These are phyloP conservation scores for Globisporangium barbulae DNA, from an alignment of 352 stramenopile genomes.

Conservation along the genomic window DNA sequence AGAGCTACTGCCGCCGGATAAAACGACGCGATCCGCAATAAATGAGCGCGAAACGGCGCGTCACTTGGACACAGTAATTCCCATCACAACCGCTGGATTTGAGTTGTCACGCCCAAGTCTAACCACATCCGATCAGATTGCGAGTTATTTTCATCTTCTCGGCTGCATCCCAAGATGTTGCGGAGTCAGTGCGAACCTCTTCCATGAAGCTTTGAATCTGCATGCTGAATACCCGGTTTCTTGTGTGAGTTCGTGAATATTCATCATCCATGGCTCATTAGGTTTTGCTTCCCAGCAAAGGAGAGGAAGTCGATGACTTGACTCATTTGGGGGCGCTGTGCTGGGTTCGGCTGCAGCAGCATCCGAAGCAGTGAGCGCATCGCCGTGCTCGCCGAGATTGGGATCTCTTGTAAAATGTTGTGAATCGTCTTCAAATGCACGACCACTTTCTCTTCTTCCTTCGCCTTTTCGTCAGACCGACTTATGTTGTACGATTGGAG, in stretches of 20 bases:
- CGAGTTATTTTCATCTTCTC: neutral
- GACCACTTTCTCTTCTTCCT: slow-evolving; percentile 15
- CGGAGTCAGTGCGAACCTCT: neutral
- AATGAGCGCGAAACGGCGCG: slow-evolving; percentile 7
- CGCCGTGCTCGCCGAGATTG: slow-evolving; percentile 35
- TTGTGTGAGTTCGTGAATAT: neutral
- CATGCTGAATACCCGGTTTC: no score
- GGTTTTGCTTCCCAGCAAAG: slow-evolving; percentile 24
- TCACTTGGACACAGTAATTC: slow-evolving; percentile 2
- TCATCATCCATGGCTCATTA: slow-evolving; percentile 10
- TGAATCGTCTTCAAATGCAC: slow-evolving; percentile 39
- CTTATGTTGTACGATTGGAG: slow-evolving; percentile 18
- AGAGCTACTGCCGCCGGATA: neutral
- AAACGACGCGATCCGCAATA: neutral
- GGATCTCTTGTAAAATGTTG: slow-evolving; percentile 46
- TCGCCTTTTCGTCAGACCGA: neutral
- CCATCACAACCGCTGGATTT: neutral
- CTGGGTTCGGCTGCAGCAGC: slow-evolving; percentile 56
- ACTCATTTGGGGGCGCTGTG: slow-evolving; percentile 50
- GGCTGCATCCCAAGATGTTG: neutral
- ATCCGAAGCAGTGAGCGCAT: slow-evolving; percentile 60
- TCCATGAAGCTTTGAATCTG: no score
- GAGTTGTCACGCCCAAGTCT: slow-evolving; percentile 2
- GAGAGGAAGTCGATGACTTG: slow-evolving; percentile 58
- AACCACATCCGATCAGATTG: neutral